Evolutionary conservation across 768 basidiomycete species (phyloP), one percentile per base, ranked within the genome.

Genomic region (Podaxis sp.): DNA sequence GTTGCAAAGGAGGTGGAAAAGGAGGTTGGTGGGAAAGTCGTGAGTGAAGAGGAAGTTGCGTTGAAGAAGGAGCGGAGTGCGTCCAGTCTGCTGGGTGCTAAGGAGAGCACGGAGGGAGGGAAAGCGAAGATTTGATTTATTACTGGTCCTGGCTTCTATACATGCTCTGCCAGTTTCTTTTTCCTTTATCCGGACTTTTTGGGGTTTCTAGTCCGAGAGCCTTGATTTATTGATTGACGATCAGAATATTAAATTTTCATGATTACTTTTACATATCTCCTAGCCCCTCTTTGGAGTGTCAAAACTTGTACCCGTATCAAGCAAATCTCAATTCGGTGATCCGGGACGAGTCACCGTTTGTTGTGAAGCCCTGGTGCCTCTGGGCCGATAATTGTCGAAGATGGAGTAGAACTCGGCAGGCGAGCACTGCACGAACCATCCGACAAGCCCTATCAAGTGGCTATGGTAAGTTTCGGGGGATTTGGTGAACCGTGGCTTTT

Each of bases 31-130:
- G 90, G 89, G 3, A 76, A 78, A 36, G 78, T 87, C 0, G 80
- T 87, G 12, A 87, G 78, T 55, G 89, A 90, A 55, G 86, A 89
- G 65, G 88, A 90, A 66, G 82, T 89, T 26, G 79, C 79, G 52
- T 76, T 78, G 60, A 82, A 81, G 65, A 83, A 83, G 71, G 76
- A 70, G 61, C 71, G 59, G 52, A 56, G 59, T 58, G 58, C 19
- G 8, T 54, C 53, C 30, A 55, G n/a, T 62, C 48, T 52, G 56
- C 11, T 12, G 7, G 11, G 13, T 4, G 22, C 46, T 3, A 59
- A 59, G 19, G 58, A 2, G 28, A 28, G 19, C 9, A 12, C 19
- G 46, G 46, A 59, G 28, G 52, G 7, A 5, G 61, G 17, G 30
- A 63, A 63, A 44, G 53, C 52, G 17, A 63, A 63, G 54, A 56